Evolutionary conservation across 257 asterid genomes (phyloP).

Genomic region (Jasminum sambac): DNA sequence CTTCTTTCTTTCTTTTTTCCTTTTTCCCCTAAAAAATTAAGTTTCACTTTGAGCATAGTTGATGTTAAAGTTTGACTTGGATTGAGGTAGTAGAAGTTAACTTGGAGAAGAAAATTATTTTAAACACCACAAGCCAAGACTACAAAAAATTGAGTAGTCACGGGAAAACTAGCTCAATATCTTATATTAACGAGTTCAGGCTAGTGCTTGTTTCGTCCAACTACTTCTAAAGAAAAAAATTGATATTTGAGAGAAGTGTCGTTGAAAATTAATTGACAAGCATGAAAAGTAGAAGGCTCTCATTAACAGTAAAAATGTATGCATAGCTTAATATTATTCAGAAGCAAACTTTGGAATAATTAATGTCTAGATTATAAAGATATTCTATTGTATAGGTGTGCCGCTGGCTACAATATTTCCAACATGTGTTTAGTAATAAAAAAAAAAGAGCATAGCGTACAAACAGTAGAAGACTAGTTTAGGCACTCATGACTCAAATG

Average conservation of each 20-base stretch:
- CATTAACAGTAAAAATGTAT: too few relatives aligned
- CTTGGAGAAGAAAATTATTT: too few relatives aligned
- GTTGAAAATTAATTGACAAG: too few relatives aligned
- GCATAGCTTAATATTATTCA: background rate
- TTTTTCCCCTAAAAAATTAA: too few relatives aligned
- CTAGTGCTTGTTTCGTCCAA: too few relatives aligned
- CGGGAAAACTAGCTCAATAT: constrained; percentile 2
- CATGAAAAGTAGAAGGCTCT: too few relatives aligned
- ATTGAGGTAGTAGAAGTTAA: too few relatives aligned
- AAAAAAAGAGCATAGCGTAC: background rate
- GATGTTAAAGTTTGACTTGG: too few relatives aligned
- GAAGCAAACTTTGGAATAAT: background rate
- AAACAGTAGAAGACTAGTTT: background rate
- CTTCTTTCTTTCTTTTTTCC: too few relatives aligned
- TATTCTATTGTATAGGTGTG: background rate
- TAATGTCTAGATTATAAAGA: background rate
- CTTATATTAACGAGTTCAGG: background rate
- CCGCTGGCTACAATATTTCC: background rate
- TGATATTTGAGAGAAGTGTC: too few relatives aligned
- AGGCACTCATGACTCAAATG: background rate
- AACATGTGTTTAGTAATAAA: background rate
- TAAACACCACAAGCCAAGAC: background rate
- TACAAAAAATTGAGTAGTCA: background rate
- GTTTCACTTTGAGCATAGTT: too few relatives aligned
- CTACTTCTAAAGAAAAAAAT: too few relatives aligned